Base-by-base conservation (phyloP, 176 grass and related monocot genomes). In the Olyra latifolia region DNA sequence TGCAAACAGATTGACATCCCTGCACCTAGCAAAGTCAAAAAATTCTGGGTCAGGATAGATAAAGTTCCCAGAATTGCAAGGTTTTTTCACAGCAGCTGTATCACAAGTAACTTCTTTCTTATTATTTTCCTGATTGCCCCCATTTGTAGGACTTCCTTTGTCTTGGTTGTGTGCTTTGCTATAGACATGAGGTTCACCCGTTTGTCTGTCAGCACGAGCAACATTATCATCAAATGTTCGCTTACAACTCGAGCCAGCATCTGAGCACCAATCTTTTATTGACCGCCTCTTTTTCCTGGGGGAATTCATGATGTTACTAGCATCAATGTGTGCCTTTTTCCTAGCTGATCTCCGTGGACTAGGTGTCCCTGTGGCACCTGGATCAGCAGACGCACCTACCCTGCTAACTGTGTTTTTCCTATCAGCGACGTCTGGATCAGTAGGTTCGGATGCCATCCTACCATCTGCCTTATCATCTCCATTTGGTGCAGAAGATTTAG, bases 31-130 rank as follows among this genome's bases (percentile, higher is more conserved):
- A 29, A 97, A 97, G 63, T 97, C 76, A 74, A 62, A 90, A 84
- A 97, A 97, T 74, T 97, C 91, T 47, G 93, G 83, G 22, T 97
- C 93, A 57, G 83, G 76, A 48, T 91, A 97, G 14, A 24, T 48
- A 79, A 93, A 89, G 47, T 86, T 53, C 35, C 39, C 40, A 22
- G 54, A 45, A 89, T 59, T 49, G 64, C 65, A 69, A 84, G 58
- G 38, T 50, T 75, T 78, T 42, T 75, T 85, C 60, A 11, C 72
- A 66, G 83, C 63, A 70, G 59, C 32, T 85, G 59, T 43, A 82
- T 81, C 71, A 56, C 15, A 27, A 44, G 50, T 35, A 46, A 27
- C 61, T 60, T 82, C 50, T 55, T 86, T 41, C 74, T 70, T 72
- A 7, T 14, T 59, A 11, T 47, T 82, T 48, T 40, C 56, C 48